Evolutionary conservation across 805 yeast species (phyloP).

Genomic region (Dipodascus geniculatus): DNA sequence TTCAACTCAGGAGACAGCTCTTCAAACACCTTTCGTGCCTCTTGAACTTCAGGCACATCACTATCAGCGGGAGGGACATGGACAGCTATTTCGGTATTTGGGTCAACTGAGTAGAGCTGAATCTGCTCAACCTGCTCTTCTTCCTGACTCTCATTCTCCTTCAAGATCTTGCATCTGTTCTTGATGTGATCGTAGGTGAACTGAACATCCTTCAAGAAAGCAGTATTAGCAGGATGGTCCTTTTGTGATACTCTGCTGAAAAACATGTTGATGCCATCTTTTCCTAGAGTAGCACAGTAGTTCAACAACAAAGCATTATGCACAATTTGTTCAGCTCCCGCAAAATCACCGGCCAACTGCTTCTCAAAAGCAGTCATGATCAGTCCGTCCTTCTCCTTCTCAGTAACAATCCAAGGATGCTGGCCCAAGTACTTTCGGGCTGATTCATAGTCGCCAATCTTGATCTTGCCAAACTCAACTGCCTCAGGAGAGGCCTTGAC

Average conservation of each 20-base stretch:
- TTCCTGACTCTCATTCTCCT: slow-evolving; percentile 26
- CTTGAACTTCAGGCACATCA: slow-evolving; percentile 37
- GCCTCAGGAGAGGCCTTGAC: slow-evolving; percentile 47
- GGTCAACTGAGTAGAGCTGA: slow-evolving; percentile 82
- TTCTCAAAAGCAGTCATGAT: slow-evolving; percentile 86
- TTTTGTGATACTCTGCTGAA: slow-evolving; percentile 47
- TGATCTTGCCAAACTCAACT: slow-evolving; percentile 47
- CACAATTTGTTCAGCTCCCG: slow-evolving; percentile 50
- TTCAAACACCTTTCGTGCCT: slow-evolving; percentile 32
- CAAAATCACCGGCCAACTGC: slow-evolving; percentile 51
- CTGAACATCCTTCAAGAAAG: slow-evolving; percentile 62
- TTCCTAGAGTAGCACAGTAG: slow-evolving; percentile 40
- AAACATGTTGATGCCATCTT: slow-evolving; percentile 49
- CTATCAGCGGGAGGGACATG: slow-evolving; percentile 39
- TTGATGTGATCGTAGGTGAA: slow-evolving; percentile 67
- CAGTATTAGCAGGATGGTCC: slow-evolving; percentile 50
- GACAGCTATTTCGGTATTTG: slow-evolving; percentile 61
- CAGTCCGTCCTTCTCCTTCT: slow-evolving; percentile 82
- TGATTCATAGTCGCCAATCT: slow-evolving; percentile 34
- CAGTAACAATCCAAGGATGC: slow-evolving; percentile 59
- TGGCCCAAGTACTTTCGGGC: slow-evolving; percentile 40
- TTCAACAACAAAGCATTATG: slow-evolving; percentile 73
- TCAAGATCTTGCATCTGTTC: slow-evolving; percentile 57
- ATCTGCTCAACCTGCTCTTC: slow-evolving; percentile 66
- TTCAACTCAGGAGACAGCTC: slow-evolving; percentile 58